phyloP scores from a whole-genome alignment of 1,139 yeast species.

The Suhomyces atakaporum region DNA sequence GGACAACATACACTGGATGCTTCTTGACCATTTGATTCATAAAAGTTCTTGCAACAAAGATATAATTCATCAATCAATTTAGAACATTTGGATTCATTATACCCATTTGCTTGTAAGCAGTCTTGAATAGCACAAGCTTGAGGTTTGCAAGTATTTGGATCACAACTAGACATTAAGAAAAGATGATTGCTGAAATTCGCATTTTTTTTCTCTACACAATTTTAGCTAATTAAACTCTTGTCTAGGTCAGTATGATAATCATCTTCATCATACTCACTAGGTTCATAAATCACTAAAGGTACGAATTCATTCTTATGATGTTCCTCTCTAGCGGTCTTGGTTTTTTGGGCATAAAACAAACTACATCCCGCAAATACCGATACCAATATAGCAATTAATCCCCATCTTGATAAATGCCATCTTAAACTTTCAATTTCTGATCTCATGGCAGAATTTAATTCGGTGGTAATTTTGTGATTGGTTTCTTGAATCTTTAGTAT shows the following conservation, averaged over 20 bases:
- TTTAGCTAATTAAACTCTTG: constrained; percentile 18
- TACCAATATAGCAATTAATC: constrained; percentile 61
- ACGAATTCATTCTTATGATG: constrained; percentile 38
- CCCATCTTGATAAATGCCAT: constrained; percentile 93
- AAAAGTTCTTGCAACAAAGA: constrained; percentile 60
- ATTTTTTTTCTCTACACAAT: constrained; percentile 6
- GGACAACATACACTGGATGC: constrained; percentile 72
- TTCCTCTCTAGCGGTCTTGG: constrained; percentile 26
- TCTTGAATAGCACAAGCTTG: constrained; percentile 72
- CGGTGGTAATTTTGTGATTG: constrained; percentile 82
- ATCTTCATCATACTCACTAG: constrained; percentile 51
- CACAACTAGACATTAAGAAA: constrained; percentile 9
- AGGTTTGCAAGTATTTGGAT: constrained; percentile 57
- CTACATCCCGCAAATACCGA: constrained; percentile 45
- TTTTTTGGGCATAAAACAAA: constrained; percentile 41
- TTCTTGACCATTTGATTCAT: constrained; percentile 51
- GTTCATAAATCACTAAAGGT: constrained; percentile 50
- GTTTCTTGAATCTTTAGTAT: constrained; percentile 79
- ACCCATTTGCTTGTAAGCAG: constrained; percentile 55
- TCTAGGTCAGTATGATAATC: constrained; percentile 51
- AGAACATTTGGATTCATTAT: constrained; percentile 65
- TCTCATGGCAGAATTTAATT: constrained; percentile 76
- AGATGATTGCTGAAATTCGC: constrained; percentile 4
- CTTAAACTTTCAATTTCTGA: constrained; percentile 85
- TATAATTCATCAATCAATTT: constrained; percentile 59